Base-by-base conservation (phyloP, 2,329 filamentous ascomycete genomes). In the Onygenales sp. region DNA sequence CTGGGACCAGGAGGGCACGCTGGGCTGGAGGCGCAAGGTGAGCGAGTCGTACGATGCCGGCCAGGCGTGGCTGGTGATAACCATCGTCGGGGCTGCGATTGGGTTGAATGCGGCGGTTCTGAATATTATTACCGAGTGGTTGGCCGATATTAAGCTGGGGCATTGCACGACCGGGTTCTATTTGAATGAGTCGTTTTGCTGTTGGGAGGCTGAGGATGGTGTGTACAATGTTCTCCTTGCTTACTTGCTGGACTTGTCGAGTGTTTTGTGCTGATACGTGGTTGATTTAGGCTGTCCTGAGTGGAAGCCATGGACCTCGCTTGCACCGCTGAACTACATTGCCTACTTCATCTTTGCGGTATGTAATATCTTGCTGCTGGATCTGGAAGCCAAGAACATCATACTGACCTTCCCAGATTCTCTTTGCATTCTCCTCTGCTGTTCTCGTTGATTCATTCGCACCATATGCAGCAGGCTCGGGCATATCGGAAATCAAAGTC, bases 401-500 rank as follows among this genome's bases (percentile, higher is more conserved):
- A 44, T 49, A 53, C 40, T 52, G 54, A 52, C 45, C 10, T 31
- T 31, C 10, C 32, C 62, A 88, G 83, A 82, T 84, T 1, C 66
- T 87, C 2, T 95, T 97, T 67, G 87, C 92, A 14, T 86, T 87
- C 52, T 85, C 85, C 3, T 85, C 91, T 2, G 91, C 91, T 0
- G 84, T 80, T 39, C 77, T 98, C 42, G 93, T 98, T 65, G 93
- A 89, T 67, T 84, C 83, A 1, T 97, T 93, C 70, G 91, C 93
- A 4, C 93, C 93, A 0, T 98, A 98, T 67, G 93, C 93, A 9
- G 93, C 93, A 36, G 93, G 93, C 13, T 95, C 89, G 10, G 93
- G 93, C 42, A 98, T 98, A 54, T 96, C 90, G 10, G 93, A 98
- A 74, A 98, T 98, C 78, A 98, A 98, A 71, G 95, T 90, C 71